Base-by-base conservation (phyloP, 306 rosid genomes). In the Quercus suber region DNA sequence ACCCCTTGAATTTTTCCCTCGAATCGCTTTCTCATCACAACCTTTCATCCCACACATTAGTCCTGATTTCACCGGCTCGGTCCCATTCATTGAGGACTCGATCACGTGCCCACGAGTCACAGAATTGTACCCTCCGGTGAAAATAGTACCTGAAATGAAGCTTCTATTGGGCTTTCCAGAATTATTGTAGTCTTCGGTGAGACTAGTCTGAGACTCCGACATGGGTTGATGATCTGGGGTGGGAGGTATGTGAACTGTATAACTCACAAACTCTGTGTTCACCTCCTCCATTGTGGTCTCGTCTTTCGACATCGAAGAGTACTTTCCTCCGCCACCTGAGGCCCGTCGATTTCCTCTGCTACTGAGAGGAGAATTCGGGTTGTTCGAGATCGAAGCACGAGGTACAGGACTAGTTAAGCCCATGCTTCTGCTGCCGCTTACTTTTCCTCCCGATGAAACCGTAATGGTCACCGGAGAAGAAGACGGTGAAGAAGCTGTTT, bases 231-330 rank as follows among this genome's bases (percentile, higher is more conserved):
- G 97, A 35, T 93, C 97, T 0, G 97, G 97, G 18, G 97, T 93
- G 25, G 97, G 92, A 52, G 97, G 97, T 28, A 93, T 93, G 35
- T 91, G 97, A 73, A 93, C 97, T 10, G 97, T 91, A 79, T 93
- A 93, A 1, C 81, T n/a, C 3, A 90, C 92, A 37, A 69, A 89
- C 14, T 91, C 92, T 0, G 94, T 59, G 52, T 45, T 88, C 4
- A 33, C 49, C 55, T 88, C 94, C 72, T 81, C 92, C 3, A 71
- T 74, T 0, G 76, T 78, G 0, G 52, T 76, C 2, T 83, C 88
- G 0, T 81, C 87, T 58, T 84, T 85, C 9, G 89, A 84, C 77
- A 85, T 80, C 1, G 89, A 83, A 35, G 75, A 70, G 23, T 21
- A 75, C 82, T 55, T 86, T 9, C 86, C 84, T 9, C 87, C 84